Evolutionary conservation across 345 rosid species (phyloP).

Genomic region (Hibiscus syriacus): DNA sequence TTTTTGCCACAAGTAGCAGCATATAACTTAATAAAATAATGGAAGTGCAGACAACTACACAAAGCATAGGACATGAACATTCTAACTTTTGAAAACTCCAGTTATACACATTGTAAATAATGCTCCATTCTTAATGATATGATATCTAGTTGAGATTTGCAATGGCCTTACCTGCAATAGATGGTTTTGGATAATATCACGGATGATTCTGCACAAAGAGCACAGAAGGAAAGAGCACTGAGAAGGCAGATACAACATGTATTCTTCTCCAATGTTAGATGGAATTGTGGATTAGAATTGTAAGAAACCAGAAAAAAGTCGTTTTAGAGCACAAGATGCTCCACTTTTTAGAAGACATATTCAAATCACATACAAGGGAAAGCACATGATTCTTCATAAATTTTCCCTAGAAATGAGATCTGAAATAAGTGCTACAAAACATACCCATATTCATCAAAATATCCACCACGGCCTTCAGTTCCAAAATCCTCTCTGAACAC

Average conservation of each 20-base stretch:
- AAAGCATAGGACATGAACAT: background rate
- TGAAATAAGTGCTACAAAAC: constrained; percentile 3
- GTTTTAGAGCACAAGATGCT: background rate
- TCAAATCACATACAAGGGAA: background rate
- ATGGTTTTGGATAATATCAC: constrained; percentile 97
- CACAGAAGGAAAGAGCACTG: constrained; percentile 9
- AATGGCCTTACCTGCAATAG: constrained; percentile 66
- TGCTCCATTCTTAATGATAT: constrained; percentile 2
- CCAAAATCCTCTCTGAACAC: constrained; percentile 99
- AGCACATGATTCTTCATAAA: background rate
- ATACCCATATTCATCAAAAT: constrained; percentile 98
- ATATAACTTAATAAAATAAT: background rate
- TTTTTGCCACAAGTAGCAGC: background rate
- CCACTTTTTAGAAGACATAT: background rate
- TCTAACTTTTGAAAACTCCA: background rate
- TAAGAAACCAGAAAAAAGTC: background rate
- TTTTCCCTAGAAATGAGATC: background rate
- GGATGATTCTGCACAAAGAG: constrained; percentile 67
- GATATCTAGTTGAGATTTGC: background rate
- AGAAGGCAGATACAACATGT: constrained; percentile 7
- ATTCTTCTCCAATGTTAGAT: background rate
- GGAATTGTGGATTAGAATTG: constrained; percentile 3
- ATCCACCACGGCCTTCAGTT: constrained; percentile 98
- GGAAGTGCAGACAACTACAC: background rate
- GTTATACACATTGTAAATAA: background rate